Base-by-base conservation (phyloP, 345 rosid species). In the Adansonia digitata region DNA sequence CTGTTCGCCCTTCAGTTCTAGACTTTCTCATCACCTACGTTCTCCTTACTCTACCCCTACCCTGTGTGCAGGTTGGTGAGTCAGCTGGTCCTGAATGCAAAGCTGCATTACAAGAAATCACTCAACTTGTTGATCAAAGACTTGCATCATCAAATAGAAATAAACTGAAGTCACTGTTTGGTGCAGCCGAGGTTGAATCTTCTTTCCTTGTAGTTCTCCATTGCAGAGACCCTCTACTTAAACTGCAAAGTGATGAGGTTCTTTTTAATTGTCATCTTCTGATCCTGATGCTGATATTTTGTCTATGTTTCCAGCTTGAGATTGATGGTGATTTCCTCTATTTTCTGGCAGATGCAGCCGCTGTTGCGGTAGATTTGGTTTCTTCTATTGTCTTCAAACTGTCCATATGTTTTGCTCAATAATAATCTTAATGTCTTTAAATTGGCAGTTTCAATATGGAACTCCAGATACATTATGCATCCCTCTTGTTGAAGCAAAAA, bases 61-160 rank as follows among this genome's bases (percentile, higher is more conserved):
- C 5, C 56, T 57, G 45, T 74, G 67, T 72, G 72, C 81, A 94
- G 97, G 83, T 94, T 78, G 98, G 97, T 73, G 90, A 79, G 60
- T 94, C 98, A 26, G 97, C 88, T 78, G 98, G 98, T 69, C 70
- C 92, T 13, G 97, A 92, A 81, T 94, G 98, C 74, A 94, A 94
- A 87, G 91, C 92, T 43, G 92, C 83, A 57, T 57, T 92, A 27
- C 93, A 92, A 69, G 97, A 92, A 82, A 80, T 79, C 69, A 94
- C 89, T 77, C 79, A 75, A 66, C 94, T 91, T 68, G 83, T 92
- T 5, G 98, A 92, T 20, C 78, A 81, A 67, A 86, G 74, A 61
- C 91, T 94, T 82, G 75, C 85, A 78, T 87, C n/a, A n/a, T n/a
- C 88, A 35, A 80, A 92, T 68, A 86, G 69, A 71, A 86, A 85